Conservation (phyloP, 208 protist genomes). For the Angomonas ambiguus region DNA sequence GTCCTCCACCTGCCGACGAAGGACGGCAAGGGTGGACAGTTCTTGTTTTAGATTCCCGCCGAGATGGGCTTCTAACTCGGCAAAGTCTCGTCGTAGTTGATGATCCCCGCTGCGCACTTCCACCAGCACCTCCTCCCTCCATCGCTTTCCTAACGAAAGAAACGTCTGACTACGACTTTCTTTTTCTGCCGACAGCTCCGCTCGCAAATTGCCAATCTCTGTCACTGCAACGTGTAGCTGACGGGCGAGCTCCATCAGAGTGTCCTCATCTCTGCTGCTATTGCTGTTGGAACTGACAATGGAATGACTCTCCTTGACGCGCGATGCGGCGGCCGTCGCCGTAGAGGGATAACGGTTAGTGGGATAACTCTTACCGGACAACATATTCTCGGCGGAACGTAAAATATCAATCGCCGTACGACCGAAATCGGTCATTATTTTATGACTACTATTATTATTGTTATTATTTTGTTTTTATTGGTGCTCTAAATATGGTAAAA, state of each 20-base stretch:
- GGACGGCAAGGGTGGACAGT: constrained; percentile 23
- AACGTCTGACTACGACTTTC: constrained; percentile 57
- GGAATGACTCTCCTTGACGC: not conserved
- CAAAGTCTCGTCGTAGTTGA: constrained; percentile 40
- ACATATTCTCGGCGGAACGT: constrained; percentile 54
- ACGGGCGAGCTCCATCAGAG: constrained; percentile 31
- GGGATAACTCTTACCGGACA: constrained; percentile 25
- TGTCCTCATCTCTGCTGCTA: not conserved
- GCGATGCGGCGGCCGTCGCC: not conserved
- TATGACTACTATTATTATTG: too few relatives aligned
- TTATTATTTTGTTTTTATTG: not conserved
- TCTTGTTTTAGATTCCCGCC: constrained; percentile 28
- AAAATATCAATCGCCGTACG: constrained; percentile 54
- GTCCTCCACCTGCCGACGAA: constrained; percentile 57
- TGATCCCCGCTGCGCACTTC: constrained; percentile 52
- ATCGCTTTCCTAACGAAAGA: constrained; percentile 47
- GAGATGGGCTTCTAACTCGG: constrained; percentile 39
- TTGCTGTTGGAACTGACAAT: not conserved
- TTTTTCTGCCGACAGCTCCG: constrained; percentile 55
- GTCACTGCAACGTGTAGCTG: constrained; percentile 56
- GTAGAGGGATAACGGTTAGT: too few relatives aligned
- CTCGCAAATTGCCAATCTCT: constrained; percentile 53
- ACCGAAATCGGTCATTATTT: constrained; percentile 53
- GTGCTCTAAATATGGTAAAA: not conserved
- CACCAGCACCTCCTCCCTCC: constrained; percentile 73